These are phyloP conservation scores for Rutstroemia sp. DNA, from an alignment of 2,329 filamentous ascomycete genomes.

Conservation along the genomic window DNA sequence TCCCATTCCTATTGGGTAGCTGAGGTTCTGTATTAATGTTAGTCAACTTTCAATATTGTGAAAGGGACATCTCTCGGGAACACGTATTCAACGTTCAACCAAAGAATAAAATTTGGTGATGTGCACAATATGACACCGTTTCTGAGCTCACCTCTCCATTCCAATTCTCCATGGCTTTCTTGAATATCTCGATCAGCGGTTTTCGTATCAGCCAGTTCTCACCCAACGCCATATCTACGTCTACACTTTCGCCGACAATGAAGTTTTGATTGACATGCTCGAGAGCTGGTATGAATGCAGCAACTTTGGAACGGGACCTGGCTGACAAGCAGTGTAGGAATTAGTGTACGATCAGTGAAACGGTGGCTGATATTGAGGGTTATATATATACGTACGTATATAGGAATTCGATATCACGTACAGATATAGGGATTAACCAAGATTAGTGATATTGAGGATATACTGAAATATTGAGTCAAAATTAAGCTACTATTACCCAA, in stretches of 20 bases:
- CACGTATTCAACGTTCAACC: no score
- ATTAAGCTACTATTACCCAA: no score
- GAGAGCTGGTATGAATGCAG: neutral
- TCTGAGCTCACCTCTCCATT: neutral
- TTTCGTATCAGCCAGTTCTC: neutral
- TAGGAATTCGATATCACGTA: no score
- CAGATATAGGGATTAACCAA: no score
- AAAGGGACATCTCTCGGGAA: neutral
- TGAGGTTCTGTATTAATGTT: neutral
- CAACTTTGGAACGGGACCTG: neutral
- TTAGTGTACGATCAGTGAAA: no score
- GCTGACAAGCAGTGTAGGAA: no score
- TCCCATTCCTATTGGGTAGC: neutral
- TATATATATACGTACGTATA: no score
- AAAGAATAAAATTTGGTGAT: no score
- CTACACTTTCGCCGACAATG: neutral
- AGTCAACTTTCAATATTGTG: neutral
- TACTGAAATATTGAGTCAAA: no score
- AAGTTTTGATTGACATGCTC: neutral
- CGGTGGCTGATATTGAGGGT: no score
- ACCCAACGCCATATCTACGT: neutral
- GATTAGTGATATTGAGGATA: no score
- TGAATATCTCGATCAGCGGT: neutral
- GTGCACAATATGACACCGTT: no score
- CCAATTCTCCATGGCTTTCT: neutral